Evolutionary conservation across 768 basidiomycete species (phyloP).

Genomic region (Suillus cothurnatus): DNA sequence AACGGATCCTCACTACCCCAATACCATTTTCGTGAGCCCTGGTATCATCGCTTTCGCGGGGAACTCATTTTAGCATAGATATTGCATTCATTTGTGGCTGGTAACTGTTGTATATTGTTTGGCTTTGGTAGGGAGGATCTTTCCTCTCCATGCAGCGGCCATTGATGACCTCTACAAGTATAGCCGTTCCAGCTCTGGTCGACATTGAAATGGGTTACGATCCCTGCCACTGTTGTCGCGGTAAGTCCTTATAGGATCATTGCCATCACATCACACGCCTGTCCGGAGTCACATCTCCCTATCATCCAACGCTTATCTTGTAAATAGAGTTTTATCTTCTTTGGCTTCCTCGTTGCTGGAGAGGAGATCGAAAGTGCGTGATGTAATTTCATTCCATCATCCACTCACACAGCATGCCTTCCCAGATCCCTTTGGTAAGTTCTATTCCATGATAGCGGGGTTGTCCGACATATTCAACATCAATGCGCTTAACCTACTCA

Average conservation of each 20-base stretch:
- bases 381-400: neutral
- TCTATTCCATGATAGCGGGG: conserved; percentile 1
- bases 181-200: conserved; percentile 69
- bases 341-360: conserved; percentile 72
- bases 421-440: conserved; percentile 49
- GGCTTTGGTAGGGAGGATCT: conserved; percentile 47
- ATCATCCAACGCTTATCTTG: conserved; percentile 8
- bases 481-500: conserved; percentile 11
- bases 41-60: neutral
- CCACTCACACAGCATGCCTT: neutral
- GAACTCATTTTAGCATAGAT: conserved; percentile 38
- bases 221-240: conserved; percentile 58
- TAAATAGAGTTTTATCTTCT: conserved; percentile 64
- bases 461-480: neutral
- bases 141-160: neutral
- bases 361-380: conserved; percentile 74
- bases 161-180: neutral
- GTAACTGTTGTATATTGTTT: conserved; percentile 65
- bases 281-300: neutral
- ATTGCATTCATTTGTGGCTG: conserved; percentile 69
- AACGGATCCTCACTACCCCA: conserved; percentile 74
- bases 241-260: conserved; percentile 35
- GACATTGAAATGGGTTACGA: conserved; percentile 60
- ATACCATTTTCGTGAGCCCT: conserved; percentile 69
- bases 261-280: neutral